These are phyloP conservation scores for Babesia sp. DNA, from an alignment of 169 alveolate genomes.

Conservation along the genomic window DNA sequence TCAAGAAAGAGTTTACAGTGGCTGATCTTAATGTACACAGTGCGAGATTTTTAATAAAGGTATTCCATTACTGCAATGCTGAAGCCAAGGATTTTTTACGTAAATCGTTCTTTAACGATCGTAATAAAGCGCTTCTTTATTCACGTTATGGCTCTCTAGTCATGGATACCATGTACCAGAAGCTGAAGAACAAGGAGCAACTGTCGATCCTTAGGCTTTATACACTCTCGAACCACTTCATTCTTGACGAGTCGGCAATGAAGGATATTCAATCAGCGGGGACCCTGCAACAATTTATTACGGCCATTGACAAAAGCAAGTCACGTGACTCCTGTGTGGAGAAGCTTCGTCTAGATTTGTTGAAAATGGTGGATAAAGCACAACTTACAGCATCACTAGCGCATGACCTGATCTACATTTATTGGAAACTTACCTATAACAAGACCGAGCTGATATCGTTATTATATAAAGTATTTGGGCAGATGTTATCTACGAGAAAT, in stretches of 20 bases:
- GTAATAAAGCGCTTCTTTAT: constrained; percentile 22
- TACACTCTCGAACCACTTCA: constrained; percentile 46
- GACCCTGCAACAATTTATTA: constrained; percentile 39
- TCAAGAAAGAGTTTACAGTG: constrained; percentile 32
- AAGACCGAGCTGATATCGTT: constrained; percentile 46
- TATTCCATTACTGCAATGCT: constrained; percentile 55
- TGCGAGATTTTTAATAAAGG: constrained; percentile 52
- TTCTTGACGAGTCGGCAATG: constrained; percentile 28
- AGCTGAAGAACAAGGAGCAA: constrained; percentile 60
- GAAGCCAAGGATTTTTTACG: constrained; percentile 52
- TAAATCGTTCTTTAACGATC: constrained; percentile 50
- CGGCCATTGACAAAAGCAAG: constrained; percentile 22
- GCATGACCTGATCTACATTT: constrained; percentile 48
- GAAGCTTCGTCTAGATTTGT: constrained; percentile 15
- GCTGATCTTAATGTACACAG: constrained; percentile 51
- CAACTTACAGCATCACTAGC: constrained; percentile 47
- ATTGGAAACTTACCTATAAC: constrained; percentile 41
- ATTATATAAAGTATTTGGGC: constrained; percentile 44
- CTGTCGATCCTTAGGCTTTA: constrained; percentile 39
- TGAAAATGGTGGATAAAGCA: constrained; percentile 65
- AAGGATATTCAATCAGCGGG: constrained; percentile 11
- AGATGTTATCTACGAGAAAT: constrained; percentile 58
- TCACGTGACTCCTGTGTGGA: constrained; percentile 24
- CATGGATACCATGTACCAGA: constrained; percentile 63
- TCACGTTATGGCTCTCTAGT: constrained; percentile 57